A percentile compares a stretch with the other conserved stretches of the same genome.
These are phyloP conservation scores for Fomitopsis pulvina DNA, from an alignment of 768 basidiomycete genomes.

Conservation along the genomic window DNA sequence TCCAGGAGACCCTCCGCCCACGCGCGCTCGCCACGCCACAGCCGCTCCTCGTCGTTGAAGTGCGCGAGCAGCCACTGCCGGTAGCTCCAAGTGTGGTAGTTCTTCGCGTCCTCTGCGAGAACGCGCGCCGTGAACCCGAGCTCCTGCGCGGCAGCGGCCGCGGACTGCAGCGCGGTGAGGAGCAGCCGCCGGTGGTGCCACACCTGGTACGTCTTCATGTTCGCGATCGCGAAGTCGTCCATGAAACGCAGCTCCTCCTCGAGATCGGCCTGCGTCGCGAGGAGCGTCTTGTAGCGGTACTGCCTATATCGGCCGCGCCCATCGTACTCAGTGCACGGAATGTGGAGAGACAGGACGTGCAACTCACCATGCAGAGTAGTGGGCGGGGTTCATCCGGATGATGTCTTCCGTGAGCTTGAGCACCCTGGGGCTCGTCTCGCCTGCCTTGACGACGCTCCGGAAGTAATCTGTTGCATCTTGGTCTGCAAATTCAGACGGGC, in stretches of 20 bases:
- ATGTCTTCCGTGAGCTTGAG: slow-evolving; percentile 85
- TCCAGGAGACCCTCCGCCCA: slow-evolving; percentile 66
- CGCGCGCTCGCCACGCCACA: slow-evolving; percentile 73
- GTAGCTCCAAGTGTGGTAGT: slow-evolving; percentile 99
- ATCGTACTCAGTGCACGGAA: background rate
- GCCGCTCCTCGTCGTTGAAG: slow-evolving; percentile 57
- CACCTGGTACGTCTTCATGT: slow-evolving; percentile 95
- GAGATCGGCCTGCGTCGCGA: slow-evolving; percentile 60
- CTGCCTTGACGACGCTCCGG: slow-evolving; percentile 69
- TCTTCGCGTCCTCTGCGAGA: slow-evolving; percentile 79
- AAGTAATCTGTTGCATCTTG: slow-evolving; percentile 92
- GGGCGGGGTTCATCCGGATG: slow-evolving; percentile 90
- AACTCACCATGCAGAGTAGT: slow-evolving; percentile 91
- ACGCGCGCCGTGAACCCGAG: slow-evolving; percentile 73
- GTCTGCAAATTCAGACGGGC: slow-evolving; percentile 43
- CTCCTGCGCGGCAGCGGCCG: slow-evolving; percentile 41
- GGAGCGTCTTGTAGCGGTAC: slow-evolving; percentile 85
- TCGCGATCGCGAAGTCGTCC: slow-evolving; percentile 77
- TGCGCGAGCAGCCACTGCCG: slow-evolving; percentile 90
- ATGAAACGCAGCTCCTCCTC: slow-evolving; percentile 78
- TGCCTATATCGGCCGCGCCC: slow-evolving; percentile 57
- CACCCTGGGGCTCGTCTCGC: slow-evolving; percentile 76
- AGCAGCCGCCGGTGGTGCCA: slow-evolving; percentile 91
- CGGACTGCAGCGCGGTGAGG: slow-evolving; percentile 42
- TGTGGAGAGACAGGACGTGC: background rate